Evolutionary conservation across 2,329 filamentous ascomycete species (phyloP), one percentile per base, ranked within the genome.

Genomic region (Exophiala dermatitidis): DNA sequence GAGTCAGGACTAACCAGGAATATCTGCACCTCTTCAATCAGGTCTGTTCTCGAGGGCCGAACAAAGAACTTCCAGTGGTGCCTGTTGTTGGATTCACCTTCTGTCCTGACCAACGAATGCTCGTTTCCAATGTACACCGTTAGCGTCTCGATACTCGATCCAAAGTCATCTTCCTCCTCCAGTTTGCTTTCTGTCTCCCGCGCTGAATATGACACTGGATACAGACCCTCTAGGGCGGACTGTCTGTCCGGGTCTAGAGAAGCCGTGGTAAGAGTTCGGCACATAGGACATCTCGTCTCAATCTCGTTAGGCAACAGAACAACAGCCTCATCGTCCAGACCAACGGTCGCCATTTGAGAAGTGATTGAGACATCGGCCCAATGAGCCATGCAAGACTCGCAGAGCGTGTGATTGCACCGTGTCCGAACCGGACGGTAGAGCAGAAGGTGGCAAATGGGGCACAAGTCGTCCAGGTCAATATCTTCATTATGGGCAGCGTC

Each of bases 61-160:
- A 62, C 50, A 41, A 62, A 62, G 54, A 61, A 62, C 40, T 51
- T 60, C 60, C 60, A 62, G 31, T 60, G 49, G 38, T 62, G 60
- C 38, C 44, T 57, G 42, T 60, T 62, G 26, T 55, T 54, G 7
- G 54, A 58, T 8, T 48, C 51, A 5, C 49, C 46, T 4, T 59
- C 53, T 1, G 53, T 44, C 26, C 57, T 50, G 34, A 60, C 36
- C 34, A 61, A 32, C n/a, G 45, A 48, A 32, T 62, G 59, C 26
- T 59, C 54, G 34, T 62, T 62, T 26, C 60, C 60, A 36, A 62
- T 57, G 46, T 57, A 54, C 3, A 62, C 34, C 12, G 57, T 60
- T 8, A 62, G 36, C 8, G 53, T 52, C 37, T 61, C 59, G 37
- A 62, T 44, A n/a, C 32, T 53, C 5, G 56, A 47, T n/a, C 47